A percentile compares a stretch with the other conserved stretches of the same genome.
Evolutionary conservation across 805 yeast genomes (phyloP).

Genomic region (Saccharomycopsis selenospora): DNA sequence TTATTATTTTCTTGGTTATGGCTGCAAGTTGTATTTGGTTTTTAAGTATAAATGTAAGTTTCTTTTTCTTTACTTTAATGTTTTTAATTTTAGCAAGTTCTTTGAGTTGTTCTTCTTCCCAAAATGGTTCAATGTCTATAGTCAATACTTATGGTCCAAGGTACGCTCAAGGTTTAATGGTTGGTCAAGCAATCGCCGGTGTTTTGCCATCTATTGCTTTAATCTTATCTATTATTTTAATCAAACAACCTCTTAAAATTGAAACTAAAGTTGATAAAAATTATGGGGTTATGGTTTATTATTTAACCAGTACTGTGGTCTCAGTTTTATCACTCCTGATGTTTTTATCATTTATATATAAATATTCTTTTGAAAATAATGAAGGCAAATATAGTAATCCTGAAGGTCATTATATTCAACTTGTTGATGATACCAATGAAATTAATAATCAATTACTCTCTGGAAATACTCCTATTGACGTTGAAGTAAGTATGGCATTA

Average conservation of each 20-base stretch:
- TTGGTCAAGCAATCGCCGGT: conserved; percentile 93
- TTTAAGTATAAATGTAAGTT: conserved; percentile 23
- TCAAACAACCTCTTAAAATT: conserved; percentile 12
- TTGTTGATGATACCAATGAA: conserved; percentile 18
- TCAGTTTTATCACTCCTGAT: conserved; percentile 36
- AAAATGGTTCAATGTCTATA: conserved; percentile 85
- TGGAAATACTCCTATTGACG: background rate
- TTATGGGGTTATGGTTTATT: conserved; percentile 33
- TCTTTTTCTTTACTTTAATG: conserved; percentile 47
- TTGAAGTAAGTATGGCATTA: background rate
- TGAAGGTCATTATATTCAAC: conserved; percentile 13
- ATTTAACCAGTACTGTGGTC: conserved; percentile 44
- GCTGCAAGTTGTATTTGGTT: conserved; percentile 43
- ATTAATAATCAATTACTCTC: background rate
- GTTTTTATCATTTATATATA: conserved; percentile 32
- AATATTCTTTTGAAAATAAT: conserved; percentile 23
- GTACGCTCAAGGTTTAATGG: conserved; percentile 85
- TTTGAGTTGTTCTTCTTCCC: conserved; percentile 73
- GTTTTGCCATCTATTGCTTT: conserved; percentile 77
- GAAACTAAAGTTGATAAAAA: conserved; percentile 18
- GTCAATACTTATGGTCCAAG: conserved; percentile 69
- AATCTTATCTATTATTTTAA: conserved; percentile 42
- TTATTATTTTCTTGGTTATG: conserved; percentile 49
- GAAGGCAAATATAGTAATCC: conserved; percentile 5
- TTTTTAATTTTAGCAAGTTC: conserved; percentile 56